Percentiles rank a stretch among this genome's conserved stretches.
These are phyloP conservation scores for Pythium folliculosum DNA, from an alignment of 352 stramenopile genomes.

Conservation along the genomic window DNA sequence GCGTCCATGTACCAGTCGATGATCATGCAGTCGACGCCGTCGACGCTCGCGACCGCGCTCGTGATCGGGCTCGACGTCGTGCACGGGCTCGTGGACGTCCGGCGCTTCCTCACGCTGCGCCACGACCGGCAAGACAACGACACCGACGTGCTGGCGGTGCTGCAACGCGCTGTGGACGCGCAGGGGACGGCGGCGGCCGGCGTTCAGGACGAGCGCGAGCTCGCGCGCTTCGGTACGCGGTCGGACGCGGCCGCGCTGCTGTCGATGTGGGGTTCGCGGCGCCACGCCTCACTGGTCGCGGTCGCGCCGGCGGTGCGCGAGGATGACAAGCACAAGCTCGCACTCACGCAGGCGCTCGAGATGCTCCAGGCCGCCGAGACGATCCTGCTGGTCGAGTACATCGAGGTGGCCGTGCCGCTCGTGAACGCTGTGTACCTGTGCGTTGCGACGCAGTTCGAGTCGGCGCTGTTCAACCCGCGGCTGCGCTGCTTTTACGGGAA, in stretches of 20 bases:
- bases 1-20: background rate
- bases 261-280: too few species aligned
- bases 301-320: too few species aligned
- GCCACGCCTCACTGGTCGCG: too few species aligned
- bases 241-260: too few species aligned
- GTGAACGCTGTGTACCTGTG: conserved; percentile 2
- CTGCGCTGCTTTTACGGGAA: background rate
- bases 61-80: background rate
- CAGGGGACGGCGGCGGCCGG: too few species aligned
- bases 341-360: conserved; percentile 2
- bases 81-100: background rate
- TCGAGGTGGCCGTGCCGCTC: conserved; percentile 13
- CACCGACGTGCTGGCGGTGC: too few species aligned
- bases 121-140: too few species aligned
- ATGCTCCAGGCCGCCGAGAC: conserved; percentile 19
- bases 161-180: too few species aligned
- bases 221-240: too few species aligned
- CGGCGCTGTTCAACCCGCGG: conserved; percentile 12
- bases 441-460: conserved; percentile 10
- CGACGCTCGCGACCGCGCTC: background rate
- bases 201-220: too few species aligned
- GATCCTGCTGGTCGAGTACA: conserved; percentile 24
- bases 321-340: too few species aligned
- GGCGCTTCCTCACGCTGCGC: too few species aligned
- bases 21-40: conserved; percentile 2